Conservation (phyloP, 1,284 basidiomycete genomes). For the Bjerkandera adusta region DNA sequence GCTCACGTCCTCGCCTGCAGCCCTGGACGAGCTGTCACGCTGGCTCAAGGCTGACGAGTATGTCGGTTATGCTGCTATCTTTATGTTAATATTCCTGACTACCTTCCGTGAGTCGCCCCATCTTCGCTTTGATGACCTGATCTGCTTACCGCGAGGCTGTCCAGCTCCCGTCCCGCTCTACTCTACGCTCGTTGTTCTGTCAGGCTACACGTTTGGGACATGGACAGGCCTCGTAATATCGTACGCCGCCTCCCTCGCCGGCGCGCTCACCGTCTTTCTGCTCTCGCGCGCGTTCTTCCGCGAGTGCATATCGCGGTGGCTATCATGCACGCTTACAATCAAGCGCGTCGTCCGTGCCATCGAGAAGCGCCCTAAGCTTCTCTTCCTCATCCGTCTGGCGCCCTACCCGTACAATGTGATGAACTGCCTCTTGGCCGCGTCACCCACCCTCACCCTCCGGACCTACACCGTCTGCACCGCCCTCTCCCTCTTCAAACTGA, state of each 20-base stretch:
- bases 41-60: constrained; percentile 68
- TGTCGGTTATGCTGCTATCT: constrained; percentile 70
- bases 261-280: constrained; percentile 77
- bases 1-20: constrained; percentile 33
- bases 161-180: constrained; percentile 82
- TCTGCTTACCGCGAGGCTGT: constrained; percentile 13
- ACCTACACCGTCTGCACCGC: constrained; percentile 82
- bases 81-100: constrained; percentile 76
- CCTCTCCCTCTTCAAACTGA: constrained; percentile 81
- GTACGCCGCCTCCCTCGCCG: constrained; percentile 79
- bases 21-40: constrained; percentile 67
- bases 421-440: constrained; percentile 86
- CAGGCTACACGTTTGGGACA: constrained; percentile 84
- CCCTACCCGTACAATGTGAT: constrained; percentile 88
- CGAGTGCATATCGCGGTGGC: constrained; percentile 67
- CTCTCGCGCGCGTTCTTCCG: constrained; percentile 73
- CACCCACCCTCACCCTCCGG: constrained; percentile 75
- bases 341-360: constrained; percentile 82
- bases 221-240: constrained; percentile 80
- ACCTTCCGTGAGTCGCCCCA: constrained; percentile 67
- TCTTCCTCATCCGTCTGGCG: constrained; percentile 84
- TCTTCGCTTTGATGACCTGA: constrained; percentile 13
- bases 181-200: constrained; percentile 84
- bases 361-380: constrained; percentile 78
- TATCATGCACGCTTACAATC: constrained; percentile 62